A percentile compares a stretch with the other conserved stretches of the same genome.
These are phyloP conservation scores for Chaetoscypha palmicola DNA, from an alignment of 2,329 filamentous ascomycete genomes.

Conservation along the genomic window DNA sequence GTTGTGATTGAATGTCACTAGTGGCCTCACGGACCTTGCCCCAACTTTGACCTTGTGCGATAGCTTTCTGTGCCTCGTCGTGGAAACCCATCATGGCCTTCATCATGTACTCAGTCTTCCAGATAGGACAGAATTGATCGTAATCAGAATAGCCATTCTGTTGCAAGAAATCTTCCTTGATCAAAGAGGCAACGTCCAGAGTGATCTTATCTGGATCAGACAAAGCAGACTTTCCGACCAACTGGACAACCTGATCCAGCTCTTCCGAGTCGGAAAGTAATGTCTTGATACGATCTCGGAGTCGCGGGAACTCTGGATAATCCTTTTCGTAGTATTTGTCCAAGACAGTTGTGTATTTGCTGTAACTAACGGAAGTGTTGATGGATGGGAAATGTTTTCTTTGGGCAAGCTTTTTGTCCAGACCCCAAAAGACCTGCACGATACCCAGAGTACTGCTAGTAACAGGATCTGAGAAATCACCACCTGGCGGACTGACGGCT, in stretches of 20 bases:
- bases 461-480: constrained; percentile 98
- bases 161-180: constrained; percentile 99
- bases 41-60: constrained; percentile 88
- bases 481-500: constrained; percentile 92
- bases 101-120: constrained; percentile 99
- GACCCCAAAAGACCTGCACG: constrained; percentile 98
- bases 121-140: constrained; percentile 97
- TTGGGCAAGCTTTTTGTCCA: constrained; percentile 99
- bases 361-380: constrained; percentile 92
- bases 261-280: constrained; percentile 93
- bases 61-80: constrained; percentile 93
- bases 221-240: constrained; percentile 94
- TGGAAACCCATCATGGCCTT: constrained; percentile 98
- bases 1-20: constrained; percentile 71
- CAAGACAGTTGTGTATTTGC: constrained; percentile 84
- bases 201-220: constrained; percentile 98
- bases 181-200: constrained; percentile 77
- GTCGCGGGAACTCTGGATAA: constrained; percentile 85
- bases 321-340: constrained; percentile 94
- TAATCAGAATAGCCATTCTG: constrained; percentile 99
- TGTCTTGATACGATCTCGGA: constrained; percentile 89
- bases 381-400: constrained; percentile 99
- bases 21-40: constrained; percentile 88
- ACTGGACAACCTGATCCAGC: constrained; percentile 95
- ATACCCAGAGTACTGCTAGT: constrained; percentile 91